These are phyloP conservation scores for Ophiostoma triangulosporum DNA, from an alignment of 2,329 filamentous ascomycete genomes.

Conservation along the genomic window DNA sequence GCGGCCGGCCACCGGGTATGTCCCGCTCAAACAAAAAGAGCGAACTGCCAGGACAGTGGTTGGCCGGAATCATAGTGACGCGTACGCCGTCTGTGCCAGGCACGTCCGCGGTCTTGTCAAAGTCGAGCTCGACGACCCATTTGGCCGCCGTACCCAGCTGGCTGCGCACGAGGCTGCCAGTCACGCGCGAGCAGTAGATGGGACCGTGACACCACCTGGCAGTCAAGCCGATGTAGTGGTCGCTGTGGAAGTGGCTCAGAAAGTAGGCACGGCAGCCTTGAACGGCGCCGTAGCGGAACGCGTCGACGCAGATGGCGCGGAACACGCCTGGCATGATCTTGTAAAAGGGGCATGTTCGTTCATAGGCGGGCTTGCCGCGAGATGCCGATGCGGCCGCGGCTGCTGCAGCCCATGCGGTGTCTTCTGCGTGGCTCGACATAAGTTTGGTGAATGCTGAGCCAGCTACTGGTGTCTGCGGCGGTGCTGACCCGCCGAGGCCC, in stretches of 20 bases:
- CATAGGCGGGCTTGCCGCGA: slow-evolving; percentile 72
- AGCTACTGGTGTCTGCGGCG: slow-evolving; percentile 9
- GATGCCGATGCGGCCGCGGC: slow-evolving; percentile 66
- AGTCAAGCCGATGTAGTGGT: slow-evolving; percentile 88
- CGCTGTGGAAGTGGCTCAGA: slow-evolving; percentile 93
- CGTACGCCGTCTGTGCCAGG: slow-evolving; percentile 69
- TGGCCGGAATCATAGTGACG: slow-evolving; percentile 91
- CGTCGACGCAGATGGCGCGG: slow-evolving; percentile 86
- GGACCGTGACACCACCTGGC: slow-evolving; percentile 83
- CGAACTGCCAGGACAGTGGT: slow-evolving; percentile 92
- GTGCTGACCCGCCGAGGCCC: slow-evolving; percentile 6
- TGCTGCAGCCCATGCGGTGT: slow-evolving; percentile 77
- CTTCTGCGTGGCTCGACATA: slow-evolving; percentile 86
- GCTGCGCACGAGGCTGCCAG: slow-evolving; percentile 74
- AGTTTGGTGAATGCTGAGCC: slow-evolving; percentile 79
- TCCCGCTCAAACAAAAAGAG: slow-evolving; percentile 84
- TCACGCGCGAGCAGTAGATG: slow-evolving; percentile 92
- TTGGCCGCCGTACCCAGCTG: slow-evolving; percentile 76
- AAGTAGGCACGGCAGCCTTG: slow-evolving; percentile 91
- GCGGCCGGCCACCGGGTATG: slow-evolving; percentile 42
- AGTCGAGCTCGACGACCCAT: slow-evolving; percentile 75
- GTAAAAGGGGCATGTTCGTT: slow-evolving; percentile 92
- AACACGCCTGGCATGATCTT: slow-evolving; percentile 73
- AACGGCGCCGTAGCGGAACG: slow-evolving; percentile 88
- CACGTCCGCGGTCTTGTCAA: slow-evolving; percentile 66